Evolutionary conservation across 202 grass and related monocot species (phyloP).

Genomic region (Setaria viridis): DNA sequence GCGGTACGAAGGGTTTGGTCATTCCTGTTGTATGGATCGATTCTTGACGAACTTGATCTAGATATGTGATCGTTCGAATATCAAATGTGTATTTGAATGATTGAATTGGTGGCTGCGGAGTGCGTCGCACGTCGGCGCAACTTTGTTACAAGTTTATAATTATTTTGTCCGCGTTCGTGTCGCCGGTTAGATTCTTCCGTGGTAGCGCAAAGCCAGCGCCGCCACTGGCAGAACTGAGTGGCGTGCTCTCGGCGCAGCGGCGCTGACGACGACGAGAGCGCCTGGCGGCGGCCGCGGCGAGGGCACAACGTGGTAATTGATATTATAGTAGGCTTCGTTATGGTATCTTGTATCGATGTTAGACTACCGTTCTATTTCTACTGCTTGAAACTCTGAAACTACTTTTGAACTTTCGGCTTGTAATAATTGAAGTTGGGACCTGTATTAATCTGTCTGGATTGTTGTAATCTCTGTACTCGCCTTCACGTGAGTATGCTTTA

Average conservation of each 20-base stretch:
- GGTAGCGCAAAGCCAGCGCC: not conserved
- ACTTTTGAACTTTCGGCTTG: too few species aligned
- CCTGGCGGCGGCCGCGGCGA: too few species aligned
- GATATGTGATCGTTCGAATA: not conserved
- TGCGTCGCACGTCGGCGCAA: conserved; percentile 41
- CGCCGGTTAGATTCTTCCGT: not conserved
- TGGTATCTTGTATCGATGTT: too few species aligned
- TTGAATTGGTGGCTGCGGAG: conserved; percentile 8
- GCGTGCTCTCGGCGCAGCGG: not conserved
- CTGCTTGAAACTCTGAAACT: too few species aligned
- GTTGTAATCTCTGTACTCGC: too few species aligned
- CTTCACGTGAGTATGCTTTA: too few species aligned
- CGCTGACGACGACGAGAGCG: too few species aligned
- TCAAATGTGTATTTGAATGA: not conserved
- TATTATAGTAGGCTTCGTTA: too few species aligned
- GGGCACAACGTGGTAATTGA: too few species aligned
- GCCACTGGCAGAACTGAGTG: not conserved
- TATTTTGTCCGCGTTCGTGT: not conserved
- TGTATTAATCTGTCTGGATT: too few species aligned
- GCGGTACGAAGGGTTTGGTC: not conserved
- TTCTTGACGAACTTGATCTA: conserved; percentile 5
- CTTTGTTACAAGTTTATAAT: not conserved
- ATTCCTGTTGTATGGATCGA: not conserved
- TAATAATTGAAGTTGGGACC: too few species aligned
- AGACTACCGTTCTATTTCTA: too few species aligned